A percentile compares a stretch with the other conserved stretches of the same genome.
Evolutionary conservation across 129 eudicot species (phyloP).

Genomic region (Saposhnikovia divaricata): DNA sequence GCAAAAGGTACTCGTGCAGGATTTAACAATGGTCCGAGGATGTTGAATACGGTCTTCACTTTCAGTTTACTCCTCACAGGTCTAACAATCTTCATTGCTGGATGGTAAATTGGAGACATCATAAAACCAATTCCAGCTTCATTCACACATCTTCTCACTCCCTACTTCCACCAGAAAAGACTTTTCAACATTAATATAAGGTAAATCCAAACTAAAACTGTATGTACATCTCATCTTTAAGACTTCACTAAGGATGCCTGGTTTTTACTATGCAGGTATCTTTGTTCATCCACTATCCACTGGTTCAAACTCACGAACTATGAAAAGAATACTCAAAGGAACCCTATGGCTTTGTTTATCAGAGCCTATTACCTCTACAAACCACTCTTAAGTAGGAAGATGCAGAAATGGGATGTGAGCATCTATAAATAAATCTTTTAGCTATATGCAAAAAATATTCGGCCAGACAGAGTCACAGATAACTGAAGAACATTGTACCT

Average conservation of each 20-base stretch:
- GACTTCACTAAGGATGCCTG: not conserved
- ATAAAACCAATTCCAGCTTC: conserved; percentile 88
- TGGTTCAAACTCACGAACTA: not conserved
- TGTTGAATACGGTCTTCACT: conserved; percentile 90
- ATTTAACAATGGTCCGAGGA: conserved; percentile 86
- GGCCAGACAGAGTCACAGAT: not conserved
- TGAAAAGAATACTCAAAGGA: not conserved
- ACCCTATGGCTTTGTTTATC: not conserved
- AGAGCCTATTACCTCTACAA: not conserved
- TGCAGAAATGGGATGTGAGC: not conserved
- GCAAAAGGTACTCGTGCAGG: conserved; percentile 91
- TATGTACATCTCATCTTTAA: not conserved
- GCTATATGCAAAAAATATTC: not conserved
- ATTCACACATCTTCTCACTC: conserved; percentile 62
- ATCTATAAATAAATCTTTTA: not conserved
- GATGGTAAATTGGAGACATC: conserved; percentile 91
- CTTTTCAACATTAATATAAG: not conserved
- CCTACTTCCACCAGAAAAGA: conserved; percentile 25
- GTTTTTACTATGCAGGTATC: not conserved
- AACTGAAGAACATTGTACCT: not conserved
- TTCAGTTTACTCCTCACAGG: conserved; percentile 77
- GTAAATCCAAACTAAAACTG: not conserved
- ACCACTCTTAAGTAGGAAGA: not conserved
- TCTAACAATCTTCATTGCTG: conserved; percentile 87
- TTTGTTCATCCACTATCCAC: not conserved